A percentile compares a stretch with the other conserved stretches of the same genome.
Conservation (phyloP, 805 yeast species). For the Yamadazyma paraphyllophila region DNA sequence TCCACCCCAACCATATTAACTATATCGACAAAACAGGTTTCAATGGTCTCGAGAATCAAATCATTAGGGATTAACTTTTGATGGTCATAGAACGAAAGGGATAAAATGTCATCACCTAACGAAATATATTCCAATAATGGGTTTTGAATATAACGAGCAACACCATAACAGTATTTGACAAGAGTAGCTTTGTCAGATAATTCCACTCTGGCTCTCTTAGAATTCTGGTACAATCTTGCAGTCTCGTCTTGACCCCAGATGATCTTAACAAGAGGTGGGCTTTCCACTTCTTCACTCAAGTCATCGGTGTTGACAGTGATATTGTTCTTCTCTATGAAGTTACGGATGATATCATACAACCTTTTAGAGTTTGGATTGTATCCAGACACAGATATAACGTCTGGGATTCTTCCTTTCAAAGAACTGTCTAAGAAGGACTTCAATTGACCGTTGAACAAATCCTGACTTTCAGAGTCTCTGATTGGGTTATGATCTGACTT, state of each 20-base stretch:
- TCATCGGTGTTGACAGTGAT: conserved; percentile 52
- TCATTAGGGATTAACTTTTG: conserved; percentile 72
- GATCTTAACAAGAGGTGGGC: conserved; percentile 60
- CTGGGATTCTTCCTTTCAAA: conserved; percentile 59
- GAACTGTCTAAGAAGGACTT: conserved; percentile 62
- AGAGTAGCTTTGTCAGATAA: conserved; percentile 81
- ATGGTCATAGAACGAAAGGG: conserved; percentile 66
- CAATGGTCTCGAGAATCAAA: conserved; percentile 60
- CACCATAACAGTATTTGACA: conserved; percentile 79
- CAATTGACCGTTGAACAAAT: conserved; percentile 59
- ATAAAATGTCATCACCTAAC: conserved; percentile 68
- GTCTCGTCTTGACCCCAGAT: conserved; percentile 91
- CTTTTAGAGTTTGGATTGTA: conserved; percentile 70
- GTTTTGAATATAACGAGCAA: conserved; percentile 88
- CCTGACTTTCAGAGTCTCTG: conserved; percentile 42
- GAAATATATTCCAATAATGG: conserved; percentile 90
- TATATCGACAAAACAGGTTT: conserved; percentile 83
- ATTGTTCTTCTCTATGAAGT: conserved; percentile 55
- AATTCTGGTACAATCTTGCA: conserved; percentile 82
- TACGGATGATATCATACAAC: conserved; percentile 54
- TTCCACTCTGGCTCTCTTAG: conserved; percentile 71
- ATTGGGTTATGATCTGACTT: conserved; percentile 75
- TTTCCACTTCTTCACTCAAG: conserved; percentile 28
- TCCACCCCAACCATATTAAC: conserved; percentile 92
- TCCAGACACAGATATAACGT: conserved; percentile 88